Evolutionary conservation across 805 yeast species (phyloP).

Genomic region (Sugiyamaella lignohabitans): DNA sequence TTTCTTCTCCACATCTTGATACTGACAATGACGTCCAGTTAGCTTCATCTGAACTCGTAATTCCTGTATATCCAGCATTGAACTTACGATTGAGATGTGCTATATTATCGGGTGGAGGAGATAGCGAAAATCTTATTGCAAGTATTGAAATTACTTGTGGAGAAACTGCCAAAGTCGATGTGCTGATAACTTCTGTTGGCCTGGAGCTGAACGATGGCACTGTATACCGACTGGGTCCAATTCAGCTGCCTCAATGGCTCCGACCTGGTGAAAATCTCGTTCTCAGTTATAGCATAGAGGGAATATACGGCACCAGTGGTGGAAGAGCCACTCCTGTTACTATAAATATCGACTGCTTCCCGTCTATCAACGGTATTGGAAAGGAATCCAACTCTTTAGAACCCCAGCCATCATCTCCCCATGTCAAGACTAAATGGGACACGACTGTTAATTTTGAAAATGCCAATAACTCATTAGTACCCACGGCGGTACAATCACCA

Average conservation of each 20-base stretch:
- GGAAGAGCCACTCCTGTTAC: slow-evolving; percentile 7
- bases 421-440: slow-evolving; percentile 33
- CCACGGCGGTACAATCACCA: slow-evolving; percentile 22
- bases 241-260: slow-evolving; percentile 27
- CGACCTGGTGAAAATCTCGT: slow-evolving; percentile 25
- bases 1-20: neutral
- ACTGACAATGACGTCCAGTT: neutral
- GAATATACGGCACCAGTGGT: slow-evolving; percentile 5
- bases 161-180: slow-evolving; percentile 31
- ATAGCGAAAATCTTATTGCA: slow-evolving; percentile 40
- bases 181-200: slow-evolving; percentile 13
- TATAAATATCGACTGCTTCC: slow-evolving; percentile 5
- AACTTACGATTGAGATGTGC: slow-evolving; percentile 43
- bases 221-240: slow-evolving; percentile 19
- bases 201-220: slow-evolving; percentile 25
- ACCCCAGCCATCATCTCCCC: too few relatives aligned
- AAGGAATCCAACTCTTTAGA: neutral
- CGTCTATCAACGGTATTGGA: neutral
- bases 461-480: slow-evolving; percentile 16
- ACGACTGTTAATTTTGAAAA: slow-evolving; percentile 31
- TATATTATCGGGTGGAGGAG: slow-evolving; percentile 40
- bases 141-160: slow-evolving; percentile 45
- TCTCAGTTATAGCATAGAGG: slow-evolving; percentile 25
- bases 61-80: slow-evolving; percentile 35
- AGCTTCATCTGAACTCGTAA: slow-evolving; percentile 7